Conservation (phyloP, 2,329 filamentous ascomycete genomes). For the Calonectria ilicicola region DNA sequence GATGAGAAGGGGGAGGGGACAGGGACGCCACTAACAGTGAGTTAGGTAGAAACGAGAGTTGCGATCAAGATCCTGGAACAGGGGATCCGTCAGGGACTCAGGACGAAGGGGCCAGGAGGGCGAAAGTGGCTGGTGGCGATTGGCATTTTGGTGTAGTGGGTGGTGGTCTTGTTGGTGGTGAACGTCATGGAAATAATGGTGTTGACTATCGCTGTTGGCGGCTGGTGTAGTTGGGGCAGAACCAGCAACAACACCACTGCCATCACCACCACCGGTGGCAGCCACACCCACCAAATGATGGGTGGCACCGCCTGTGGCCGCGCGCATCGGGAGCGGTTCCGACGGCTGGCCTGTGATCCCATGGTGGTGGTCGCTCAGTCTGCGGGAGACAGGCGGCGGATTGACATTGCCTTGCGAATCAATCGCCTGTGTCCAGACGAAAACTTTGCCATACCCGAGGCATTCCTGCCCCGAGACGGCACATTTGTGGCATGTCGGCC, state of each 20-base stretch:
- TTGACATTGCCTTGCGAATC: constrained; percentile 61
- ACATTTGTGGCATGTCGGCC: constrained; percentile 71
- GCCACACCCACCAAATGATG: background rate
- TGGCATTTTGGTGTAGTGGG: constrained; percentile 2
- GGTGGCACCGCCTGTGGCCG: background rate
- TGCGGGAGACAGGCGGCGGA: constrained; percentile 41
- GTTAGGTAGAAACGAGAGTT: constrained; percentile 60
- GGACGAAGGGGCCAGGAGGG: constrained; percentile 36
- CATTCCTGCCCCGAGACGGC: constrained; percentile 66
- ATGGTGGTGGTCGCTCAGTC: constrained; percentile 37
- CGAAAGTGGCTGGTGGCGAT: constrained; percentile 26
- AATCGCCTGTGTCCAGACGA: constrained; percentile 69
- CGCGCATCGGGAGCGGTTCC: constrained; percentile 20
- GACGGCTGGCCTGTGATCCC: constrained; percentile 19
- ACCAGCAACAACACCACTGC: background rate
- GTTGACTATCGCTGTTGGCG: background rate
- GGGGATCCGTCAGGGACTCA: constrained; percentile 61
- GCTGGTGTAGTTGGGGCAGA: background rate
- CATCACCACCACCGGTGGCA: background rate
- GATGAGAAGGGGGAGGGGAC: background rate
- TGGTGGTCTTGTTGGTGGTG: constrained; percentile 20
- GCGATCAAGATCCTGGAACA: constrained; percentile 65
- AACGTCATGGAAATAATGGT: constrained; percentile 2
- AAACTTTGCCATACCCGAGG: constrained; percentile 71
- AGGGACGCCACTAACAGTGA: constrained; percentile 55